Base-by-base conservation (phyloP, 257 asterid genomes). In the Solanum lignicaule region DNA sequence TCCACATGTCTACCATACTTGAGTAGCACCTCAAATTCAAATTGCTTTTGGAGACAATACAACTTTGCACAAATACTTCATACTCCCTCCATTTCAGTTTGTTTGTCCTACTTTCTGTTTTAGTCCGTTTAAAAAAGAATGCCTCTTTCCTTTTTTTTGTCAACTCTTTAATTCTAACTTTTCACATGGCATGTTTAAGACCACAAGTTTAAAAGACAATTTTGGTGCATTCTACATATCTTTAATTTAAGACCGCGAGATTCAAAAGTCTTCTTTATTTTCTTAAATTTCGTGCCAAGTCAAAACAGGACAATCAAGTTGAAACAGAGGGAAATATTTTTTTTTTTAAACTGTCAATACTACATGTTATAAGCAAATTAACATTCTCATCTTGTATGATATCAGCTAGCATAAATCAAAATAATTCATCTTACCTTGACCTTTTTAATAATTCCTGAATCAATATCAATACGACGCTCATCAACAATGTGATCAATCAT, bases 401-500 rank as follows among this genome's bases (percentile, higher is more conserved):
- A 7, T 79, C 38, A 79, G 55, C 83, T n/a, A 86, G 88, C 69
- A 71, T 39, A 86, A 71, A 79, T 87, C 58, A 10, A n/a, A 78
- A 79, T 48, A 41, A 31, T 73, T 66, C 88, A 85, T 86, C 94
- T 88, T 89, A 97, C 99, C 98, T 97, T 92, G 76, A 92, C 98
- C 92, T 89, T 90, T 88, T 89, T 95, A 88, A 90, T 48, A 71
- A 86, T 85, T 85, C 89, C 98, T 58, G 75, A 68, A 52, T 95
- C 98, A 52, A 97, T 91, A 72, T 97, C 99, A 87, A 97, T 97
- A 90, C 92, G 91, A 89, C 90, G 98, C 87, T 90, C 94, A 87
- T 95, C 97, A 66, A 97, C 93, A 75, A 95, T 95, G 88, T 95
- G 90, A 89, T 97, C 98, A 91, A 97, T 90, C 97, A 97, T 91